phyloP scores from a whole-genome alignment of 73 alveolate genomes.

The Paramecium sonneborni region DNA sequence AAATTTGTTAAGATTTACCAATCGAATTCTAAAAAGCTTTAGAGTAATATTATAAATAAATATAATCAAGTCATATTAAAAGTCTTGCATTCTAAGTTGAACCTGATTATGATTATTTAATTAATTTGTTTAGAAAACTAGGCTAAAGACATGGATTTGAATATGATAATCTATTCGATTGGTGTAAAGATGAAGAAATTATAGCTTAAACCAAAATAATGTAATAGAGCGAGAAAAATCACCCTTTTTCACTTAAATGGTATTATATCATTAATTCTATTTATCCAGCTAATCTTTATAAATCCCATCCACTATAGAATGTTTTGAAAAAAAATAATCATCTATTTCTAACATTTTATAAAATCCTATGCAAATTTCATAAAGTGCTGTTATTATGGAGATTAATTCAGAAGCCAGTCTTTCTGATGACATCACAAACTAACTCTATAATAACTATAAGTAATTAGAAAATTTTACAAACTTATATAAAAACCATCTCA shows the following conservation, averaged over 20 bases:
- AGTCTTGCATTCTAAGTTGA: conserved; percentile 77
- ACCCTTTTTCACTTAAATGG: conserved; percentile 6
- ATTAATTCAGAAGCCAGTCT: background rate
- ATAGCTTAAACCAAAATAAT: background rate
- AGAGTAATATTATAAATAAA: background rate
- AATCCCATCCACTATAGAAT: background rate
- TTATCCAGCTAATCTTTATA: background rate
- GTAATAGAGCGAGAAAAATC: background rate
- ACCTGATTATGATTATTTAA: conserved; percentile 83
- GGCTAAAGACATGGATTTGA: conserved; percentile 30
- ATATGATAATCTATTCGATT: conserved; percentile 19
- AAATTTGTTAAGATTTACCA: conserved; percentile 78
- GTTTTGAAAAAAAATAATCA: background rate
- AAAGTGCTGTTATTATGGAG: background rate
- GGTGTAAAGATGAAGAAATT: conserved; percentile 23
- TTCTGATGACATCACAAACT: background rate
- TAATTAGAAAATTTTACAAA: background rate
- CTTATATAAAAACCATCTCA: background rate
- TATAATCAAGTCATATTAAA: conserved; percentile 68
- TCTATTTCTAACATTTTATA: background rate
- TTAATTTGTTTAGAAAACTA: background rate
- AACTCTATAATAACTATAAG: background rate
- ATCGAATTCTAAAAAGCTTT: conserved; percentile 35
- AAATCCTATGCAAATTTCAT: background rate
- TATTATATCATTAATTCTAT: background rate